A percentile compares a stretch with the other conserved stretches of the same genome.
Conservation (phyloP, 2,329 filamentous ascomycete genomes). For the Verticillium nonalfalfae region DNA sequence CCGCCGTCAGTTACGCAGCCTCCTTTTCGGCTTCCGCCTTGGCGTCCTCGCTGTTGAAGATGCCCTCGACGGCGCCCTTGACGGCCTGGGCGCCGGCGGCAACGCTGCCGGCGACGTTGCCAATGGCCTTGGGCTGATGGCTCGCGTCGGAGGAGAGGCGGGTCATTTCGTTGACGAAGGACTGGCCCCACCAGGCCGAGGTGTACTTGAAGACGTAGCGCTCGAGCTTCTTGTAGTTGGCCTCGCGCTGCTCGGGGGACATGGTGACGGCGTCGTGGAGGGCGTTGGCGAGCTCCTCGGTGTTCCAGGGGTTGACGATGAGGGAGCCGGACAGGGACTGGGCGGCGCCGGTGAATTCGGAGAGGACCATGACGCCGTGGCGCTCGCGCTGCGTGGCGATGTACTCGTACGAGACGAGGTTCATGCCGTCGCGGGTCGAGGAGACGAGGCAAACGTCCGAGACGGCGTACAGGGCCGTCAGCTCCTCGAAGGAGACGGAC, state of each 20-base stretch:
- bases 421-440: slow-evolving; percentile 98
- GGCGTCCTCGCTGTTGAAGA: not conserved
- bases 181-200: slow-evolving; percentile 92
- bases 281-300: slow-evolving; percentile 85
- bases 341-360: slow-evolving; percentile 92
- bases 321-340: slow-evolving; percentile 90
- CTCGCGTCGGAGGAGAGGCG: slow-evolving; percentile 35
- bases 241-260: slow-evolving; percentile 77
- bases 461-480: slow-evolving; percentile 87
- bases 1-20: not conserved
- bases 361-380: slow-evolving; percentile 90
- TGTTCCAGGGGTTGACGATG: slow-evolving; percentile 98
- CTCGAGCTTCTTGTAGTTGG: slow-evolving; percentile 87
- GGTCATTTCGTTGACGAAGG: slow-evolving; percentile 81
- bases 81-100: slow-evolving; percentile 16
- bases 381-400: slow-evolving; percentile 88
- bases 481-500: slow-evolving; percentile 88
- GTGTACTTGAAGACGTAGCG: slow-evolving; percentile 98
- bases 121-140: slow-evolving; percentile 29
- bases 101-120: slow-evolving; percentile 32
- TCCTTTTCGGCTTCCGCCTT: slow-evolving; percentile 4
- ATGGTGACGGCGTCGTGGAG: slow-evolving; percentile 97
- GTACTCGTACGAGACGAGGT: slow-evolving; percentile 96
- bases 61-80: slow-evolving; percentile 4
- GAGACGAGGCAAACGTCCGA: slow-evolving; percentile 90